Conservation (phyloP, 371 early-diverging fungal genomes). For the Zancudomyces culisetae region DNA sequence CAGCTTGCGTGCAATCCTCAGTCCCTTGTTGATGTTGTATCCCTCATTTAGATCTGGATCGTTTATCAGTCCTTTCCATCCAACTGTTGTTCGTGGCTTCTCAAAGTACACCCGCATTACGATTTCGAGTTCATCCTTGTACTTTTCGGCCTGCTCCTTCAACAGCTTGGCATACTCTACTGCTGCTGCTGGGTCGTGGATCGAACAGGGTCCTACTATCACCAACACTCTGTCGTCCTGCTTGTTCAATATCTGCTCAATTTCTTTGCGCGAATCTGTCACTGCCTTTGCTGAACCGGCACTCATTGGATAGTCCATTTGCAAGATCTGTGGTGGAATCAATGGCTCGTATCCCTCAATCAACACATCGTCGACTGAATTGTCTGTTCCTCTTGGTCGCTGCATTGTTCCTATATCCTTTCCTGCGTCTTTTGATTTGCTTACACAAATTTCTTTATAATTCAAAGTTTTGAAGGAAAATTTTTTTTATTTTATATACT, state of each 20-base stretch:
- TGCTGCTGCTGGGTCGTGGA: conserved; percentile 73
- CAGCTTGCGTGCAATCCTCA: conserved; percentile 61
- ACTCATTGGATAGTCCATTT: conserved; percentile 57
- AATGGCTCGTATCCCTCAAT: conserved; percentile 77
- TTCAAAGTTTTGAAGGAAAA: no score
- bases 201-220: conserved; percentile 86
- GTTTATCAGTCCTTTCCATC: conserved; percentile 89
- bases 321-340: conserved; percentile 86
- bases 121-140: conserved; percentile 43
- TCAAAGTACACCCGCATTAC: conserved; percentile 91
- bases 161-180: conserved; percentile 51
- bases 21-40: conserved; percentile 76
- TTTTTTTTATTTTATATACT: no score
- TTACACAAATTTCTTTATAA: no score
- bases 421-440: no score
- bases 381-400: background rate
- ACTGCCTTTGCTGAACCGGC: conserved; percentile 25
- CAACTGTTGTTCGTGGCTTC: conserved; percentile 85
- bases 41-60: conserved; percentile 69
- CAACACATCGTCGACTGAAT: conserved; percentile 55
- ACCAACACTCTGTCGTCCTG: conserved; percentile 68
- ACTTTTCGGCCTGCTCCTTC: conserved; percentile 33
- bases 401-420: background rate
- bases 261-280: conserved; percentile 37
- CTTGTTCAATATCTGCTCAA: conserved; percentile 50